A percentile compares a stretch with the other conserved stretches of the same genome.
Conservation (phyloP, 2,329 filamentous ascomycete species). For the Botrytis pseudocinerea region DNA sequence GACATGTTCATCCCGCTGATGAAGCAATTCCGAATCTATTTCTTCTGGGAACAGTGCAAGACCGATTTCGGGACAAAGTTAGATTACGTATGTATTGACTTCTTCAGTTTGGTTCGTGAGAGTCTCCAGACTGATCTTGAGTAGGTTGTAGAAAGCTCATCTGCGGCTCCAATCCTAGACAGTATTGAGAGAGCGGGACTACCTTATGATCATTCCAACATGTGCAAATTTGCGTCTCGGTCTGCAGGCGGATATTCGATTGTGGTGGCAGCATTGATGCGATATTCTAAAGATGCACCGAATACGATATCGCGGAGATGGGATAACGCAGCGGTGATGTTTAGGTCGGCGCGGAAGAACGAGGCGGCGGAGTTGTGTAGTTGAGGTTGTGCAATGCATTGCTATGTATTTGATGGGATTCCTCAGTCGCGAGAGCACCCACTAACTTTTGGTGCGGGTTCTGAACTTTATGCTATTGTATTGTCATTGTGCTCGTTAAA, state of each 20-base stretch:
- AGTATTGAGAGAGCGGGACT: conserved; percentile 2
- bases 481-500: too few species aligned
- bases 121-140: too few species aligned
- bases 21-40: conserved; percentile 8
- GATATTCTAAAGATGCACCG: conserved; percentile 8
- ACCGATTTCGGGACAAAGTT: neutral
- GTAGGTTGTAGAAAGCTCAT: conserved; percentile 2
- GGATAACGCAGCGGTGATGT: neutral
- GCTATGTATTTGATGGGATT: too few species aligned
- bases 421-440: too few species aligned
- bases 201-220: conserved; percentile 6
- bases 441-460: too few species aligned
- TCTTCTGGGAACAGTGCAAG: conserved; percentile 4
- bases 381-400: neutral
- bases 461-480: too few species aligned
- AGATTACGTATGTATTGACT: neutral
- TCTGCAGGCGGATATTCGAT: neutral
- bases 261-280: neutral
- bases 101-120: too few species aligned
- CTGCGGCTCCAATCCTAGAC: neutral
- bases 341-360: neutral
- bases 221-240: conserved; percentile 7
- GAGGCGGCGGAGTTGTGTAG: conserved; percentile 1
- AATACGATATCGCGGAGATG: conserved; percentile 1
- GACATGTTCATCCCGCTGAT: neutral